Base-by-base conservation (phyloP, 1,284 basidiomycete species). In the Athelia psychrophila region DNA sequence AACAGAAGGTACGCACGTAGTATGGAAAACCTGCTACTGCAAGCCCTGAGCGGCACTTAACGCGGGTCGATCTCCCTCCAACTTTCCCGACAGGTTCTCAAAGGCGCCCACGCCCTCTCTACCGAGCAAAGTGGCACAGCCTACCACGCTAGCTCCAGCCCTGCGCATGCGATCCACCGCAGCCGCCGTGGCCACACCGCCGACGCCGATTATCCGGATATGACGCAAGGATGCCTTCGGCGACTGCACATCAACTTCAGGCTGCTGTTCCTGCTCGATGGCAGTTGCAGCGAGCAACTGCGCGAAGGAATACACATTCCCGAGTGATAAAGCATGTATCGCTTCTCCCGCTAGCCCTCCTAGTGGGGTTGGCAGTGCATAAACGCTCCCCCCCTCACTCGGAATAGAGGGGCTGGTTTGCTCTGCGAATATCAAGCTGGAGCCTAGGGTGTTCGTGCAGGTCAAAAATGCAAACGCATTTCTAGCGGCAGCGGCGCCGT, bases 361-460 rank as follows among this genome's bases (percentile, higher is more conserved):
- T 4, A 84, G 65, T 1, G 69, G 75, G 0, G 81, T 78, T 1
- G 84, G 84, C 12, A 91, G 67, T 2, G 84, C 85, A 59, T 80
- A 84, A 22, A 56, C 51, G 25, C 53, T 23, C n/a, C 9, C 6
- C 9, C 8, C 6, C n/a, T 18, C n/a, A n/a, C n/a, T 42, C 38
- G 38, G n/a, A n/a, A 9, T 6, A n/a, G 9, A 5, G 38, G 16
- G n/a, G n/a, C 49, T 52, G 9, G 67, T 63, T 65, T 88, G 80
- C 16, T 83, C 79, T 1, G 72, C 58, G 59, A 89, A 88, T 33
- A 86, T 67, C 48, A 91, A 65, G 40, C 80, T 76, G 52, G 80
- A 83, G 20, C 89, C 90, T 9, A 92, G 74, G 1, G 89, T 91
- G 62, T 92, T 91, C 44, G 86, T 90, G 62, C 86, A 86, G 5